phyloP scores from a whole-genome alignment of 805 yeast genomes.

The Wickerhamomyces queroliae region DNA sequence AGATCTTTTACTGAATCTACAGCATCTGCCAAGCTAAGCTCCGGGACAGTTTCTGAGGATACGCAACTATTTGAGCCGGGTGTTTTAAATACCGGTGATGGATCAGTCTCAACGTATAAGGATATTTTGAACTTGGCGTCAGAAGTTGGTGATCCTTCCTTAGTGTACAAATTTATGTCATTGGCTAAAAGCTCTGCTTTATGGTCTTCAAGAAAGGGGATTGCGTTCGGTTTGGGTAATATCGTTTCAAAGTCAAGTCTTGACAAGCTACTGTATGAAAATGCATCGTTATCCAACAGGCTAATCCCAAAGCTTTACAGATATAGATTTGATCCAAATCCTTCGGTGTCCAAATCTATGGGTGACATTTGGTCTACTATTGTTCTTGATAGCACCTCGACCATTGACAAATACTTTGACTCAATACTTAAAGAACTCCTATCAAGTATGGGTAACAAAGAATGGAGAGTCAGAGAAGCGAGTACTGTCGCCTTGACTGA shows the following conservation, averaged over 20 bases:
- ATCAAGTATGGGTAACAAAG: slow-evolving; percentile 66
- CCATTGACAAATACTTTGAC: slow-evolving; percentile 48
- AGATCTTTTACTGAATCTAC: slow-evolving; percentile 73
- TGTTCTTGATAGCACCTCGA: slow-evolving; percentile 46
- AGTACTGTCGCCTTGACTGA: slow-evolving; percentile 68
- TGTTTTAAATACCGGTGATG: slow-evolving; percentile 70
- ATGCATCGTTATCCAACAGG: slow-evolving; percentile 46
- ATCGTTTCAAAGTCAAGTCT: slow-evolving; percentile 75
- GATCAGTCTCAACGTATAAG: slow-evolving; percentile 84
- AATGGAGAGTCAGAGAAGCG: slow-evolving; percentile 94
- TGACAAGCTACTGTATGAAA: slow-evolving; percentile 50
- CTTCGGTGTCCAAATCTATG: slow-evolving; percentile 76
- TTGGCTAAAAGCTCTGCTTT: slow-evolving; percentile 79
- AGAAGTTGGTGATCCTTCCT: slow-evolving; percentile 92
- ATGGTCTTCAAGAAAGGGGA: slow-evolving; percentile 92
- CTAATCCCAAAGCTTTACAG: slow-evolving; percentile 80
- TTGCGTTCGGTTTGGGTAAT: slow-evolving; percentile 89
- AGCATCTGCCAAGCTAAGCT: slow-evolving; percentile 33
- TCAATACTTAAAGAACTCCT: slow-evolving; percentile 61
- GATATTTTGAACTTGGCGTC: slow-evolving; percentile 85
- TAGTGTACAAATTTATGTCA: slow-evolving; percentile 92
- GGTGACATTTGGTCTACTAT: slow-evolving; percentile 79
- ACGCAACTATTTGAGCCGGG: slow-evolving; percentile 87
- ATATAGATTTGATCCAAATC: slow-evolving; percentile 79
- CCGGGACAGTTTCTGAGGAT: slow-evolving; percentile 72